These are phyloP conservation scores for Termitomyces bulborhizus DNA, from an alignment of 768 basidiomycete genomes.

Conservation along the genomic window DNA sequence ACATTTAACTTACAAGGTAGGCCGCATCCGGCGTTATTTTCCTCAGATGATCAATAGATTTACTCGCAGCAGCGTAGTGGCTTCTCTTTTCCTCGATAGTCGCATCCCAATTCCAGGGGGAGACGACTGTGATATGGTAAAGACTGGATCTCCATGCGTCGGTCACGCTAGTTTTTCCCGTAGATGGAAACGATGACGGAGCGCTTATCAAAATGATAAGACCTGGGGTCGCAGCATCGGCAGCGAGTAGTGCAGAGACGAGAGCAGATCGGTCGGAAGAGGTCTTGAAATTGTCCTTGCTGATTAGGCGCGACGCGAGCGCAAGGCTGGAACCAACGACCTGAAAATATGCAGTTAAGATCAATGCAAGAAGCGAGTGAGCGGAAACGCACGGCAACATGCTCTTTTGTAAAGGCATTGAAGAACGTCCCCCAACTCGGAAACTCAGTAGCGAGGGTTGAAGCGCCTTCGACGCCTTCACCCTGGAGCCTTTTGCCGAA, in stretches of 20 bases:
- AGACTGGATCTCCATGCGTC: slow-evolving; percentile 38
- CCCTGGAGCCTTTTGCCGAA: slow-evolving; percentile 24
- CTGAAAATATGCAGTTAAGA: slow-evolving; percentile 17
- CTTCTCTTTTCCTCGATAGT: slow-evolving; percentile 27
- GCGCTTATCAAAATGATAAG: slow-evolving; percentile 29
- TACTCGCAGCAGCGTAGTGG: slow-evolving; percentile 27
- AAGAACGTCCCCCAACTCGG: slow-evolving; percentile 36
- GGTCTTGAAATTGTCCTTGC: slow-evolving; percentile 31
- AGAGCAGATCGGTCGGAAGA: slow-evolving; percentile 21
- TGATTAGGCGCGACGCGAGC: slow-evolving; percentile 38
- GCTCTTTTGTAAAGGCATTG: slow-evolving; percentile 11
- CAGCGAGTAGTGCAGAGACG: slow-evolving; percentile 29
- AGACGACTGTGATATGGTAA: slow-evolving; percentile 38
- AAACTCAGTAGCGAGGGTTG: slow-evolving; percentile 30
- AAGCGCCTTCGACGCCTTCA: slow-evolving; percentile 19
- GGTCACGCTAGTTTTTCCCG: slow-evolving; percentile 35
- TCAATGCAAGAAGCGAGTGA: neutral
- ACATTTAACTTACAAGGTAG: slow-evolving; percentile 29
- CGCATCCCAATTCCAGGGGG: slow-evolving; percentile 41
- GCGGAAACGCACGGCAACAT: slow-evolving; percentile 25
- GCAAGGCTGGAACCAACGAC: slow-evolving; percentile 33
- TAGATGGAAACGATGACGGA: slow-evolving; percentile 27
- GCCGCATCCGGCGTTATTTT: slow-evolving; percentile 39
- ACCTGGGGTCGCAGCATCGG: slow-evolving; percentile 26
- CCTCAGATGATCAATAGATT: slow-evolving; percentile 30